These are phyloP conservation scores for Crataegus laevigata DNA, from an alignment of 306 rosid species.

Conservation along the genomic window DNA sequence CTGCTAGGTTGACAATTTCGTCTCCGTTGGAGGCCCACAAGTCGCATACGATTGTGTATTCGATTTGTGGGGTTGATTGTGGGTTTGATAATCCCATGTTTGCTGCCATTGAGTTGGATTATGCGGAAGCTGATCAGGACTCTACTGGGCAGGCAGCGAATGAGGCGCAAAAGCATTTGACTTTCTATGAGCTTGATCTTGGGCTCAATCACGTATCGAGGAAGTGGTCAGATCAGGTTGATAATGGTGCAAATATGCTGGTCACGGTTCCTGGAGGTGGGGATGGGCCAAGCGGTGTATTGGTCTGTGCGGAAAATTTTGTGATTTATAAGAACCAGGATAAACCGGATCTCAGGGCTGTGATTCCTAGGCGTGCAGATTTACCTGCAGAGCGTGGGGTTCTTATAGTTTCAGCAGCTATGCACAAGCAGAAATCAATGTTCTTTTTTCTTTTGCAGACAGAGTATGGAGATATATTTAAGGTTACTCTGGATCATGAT, in stretches of 20 bases:
- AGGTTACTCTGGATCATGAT: slow-evolving; percentile 77
- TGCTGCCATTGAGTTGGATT: slow-evolving; percentile 89
- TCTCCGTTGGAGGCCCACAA: slow-evolving; percentile 92
- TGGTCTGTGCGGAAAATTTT: slow-evolving; percentile 91
- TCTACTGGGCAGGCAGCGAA: slow-evolving; percentile 71
- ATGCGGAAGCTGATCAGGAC: slow-evolving; percentile 83
- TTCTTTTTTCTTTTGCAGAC: slow-evolving; percentile 93
- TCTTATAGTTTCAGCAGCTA: slow-evolving; percentile 85
- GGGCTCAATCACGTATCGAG: slow-evolving; percentile 93
- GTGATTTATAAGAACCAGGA: slow-evolving; percentile 97
- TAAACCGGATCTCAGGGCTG: slow-evolving; percentile 79
- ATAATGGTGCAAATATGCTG: slow-evolving; percentile 86
- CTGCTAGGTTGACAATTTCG: slow-evolving; percentile 88
- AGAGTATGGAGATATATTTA: slow-evolving; percentile 92
- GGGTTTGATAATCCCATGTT: slow-evolving; percentile 95
- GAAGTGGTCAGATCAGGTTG: slow-evolving; percentile 94
- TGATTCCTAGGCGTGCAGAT: slow-evolving; percentile 78
- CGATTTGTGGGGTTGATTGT: slow-evolving; percentile 89
- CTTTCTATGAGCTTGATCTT: slow-evolving; percentile 86
- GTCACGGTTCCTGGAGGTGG: slow-evolving; percentile 98
- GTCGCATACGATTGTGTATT: slow-evolving; percentile 77
- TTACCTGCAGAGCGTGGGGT: slow-evolving; percentile 89
- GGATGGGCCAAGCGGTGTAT: slow-evolving; percentile 95
- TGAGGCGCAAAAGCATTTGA: slow-evolving; percentile 77
- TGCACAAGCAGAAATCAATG: slow-evolving; percentile 71